These are phyloP conservation scores for Periglandula ipomoeae DNA, from an alignment of 2,329 filamentous ascomycete species.

Conservation along the genomic window DNA sequence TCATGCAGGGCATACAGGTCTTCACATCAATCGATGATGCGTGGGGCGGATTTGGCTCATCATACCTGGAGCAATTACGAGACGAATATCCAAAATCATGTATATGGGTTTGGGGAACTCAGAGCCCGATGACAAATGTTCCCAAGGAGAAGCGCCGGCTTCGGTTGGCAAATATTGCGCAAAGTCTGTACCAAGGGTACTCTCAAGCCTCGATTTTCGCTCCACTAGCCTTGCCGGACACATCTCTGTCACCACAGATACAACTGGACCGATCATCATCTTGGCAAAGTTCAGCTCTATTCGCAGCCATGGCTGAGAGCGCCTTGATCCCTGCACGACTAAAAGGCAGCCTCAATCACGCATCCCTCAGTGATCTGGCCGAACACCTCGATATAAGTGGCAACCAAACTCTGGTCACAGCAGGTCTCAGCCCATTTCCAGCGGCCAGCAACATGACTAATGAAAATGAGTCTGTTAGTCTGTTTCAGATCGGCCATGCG, in stretches of 20 bases:
- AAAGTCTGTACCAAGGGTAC: constrained; percentile 59
- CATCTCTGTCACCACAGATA: constrained; percentile 46
- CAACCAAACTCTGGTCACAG: constrained; percentile 68
- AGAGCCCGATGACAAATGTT: constrained; percentile 47
- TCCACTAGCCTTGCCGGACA: constrained; percentile 59
- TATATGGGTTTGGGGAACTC: constrained; percentile 80
- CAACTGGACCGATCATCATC: constrained; percentile 51
- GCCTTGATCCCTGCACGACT: constrained; percentile 69
- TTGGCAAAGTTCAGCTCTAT: constrained; percentile 75
- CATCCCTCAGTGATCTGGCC: constrained; percentile 52
- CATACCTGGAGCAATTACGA: constrained; percentile 66
- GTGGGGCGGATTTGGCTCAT: constrained; percentile 69
- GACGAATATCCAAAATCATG: constrained; percentile 87
- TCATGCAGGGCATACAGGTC: constrained; percentile 79
- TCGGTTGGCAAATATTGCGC: constrained; percentile 64
- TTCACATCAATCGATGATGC: constrained; percentile 65
- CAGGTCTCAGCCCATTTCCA: constrained; percentile 54
- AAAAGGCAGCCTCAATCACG: constrained; percentile 31
- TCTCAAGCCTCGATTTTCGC: constrained; percentile 68
- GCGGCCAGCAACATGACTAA: constrained; percentile 20
- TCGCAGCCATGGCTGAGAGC: constrained; percentile 69
- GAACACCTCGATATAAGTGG: constrained; percentile 64
- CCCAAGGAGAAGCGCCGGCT: constrained; percentile 43
- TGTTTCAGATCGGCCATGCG: constrained; percentile 20
- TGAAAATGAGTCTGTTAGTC: constrained; percentile 21